Base-by-base conservation (phyloP, 306 rosid species). In the Begonia fuchsioides region DNA sequence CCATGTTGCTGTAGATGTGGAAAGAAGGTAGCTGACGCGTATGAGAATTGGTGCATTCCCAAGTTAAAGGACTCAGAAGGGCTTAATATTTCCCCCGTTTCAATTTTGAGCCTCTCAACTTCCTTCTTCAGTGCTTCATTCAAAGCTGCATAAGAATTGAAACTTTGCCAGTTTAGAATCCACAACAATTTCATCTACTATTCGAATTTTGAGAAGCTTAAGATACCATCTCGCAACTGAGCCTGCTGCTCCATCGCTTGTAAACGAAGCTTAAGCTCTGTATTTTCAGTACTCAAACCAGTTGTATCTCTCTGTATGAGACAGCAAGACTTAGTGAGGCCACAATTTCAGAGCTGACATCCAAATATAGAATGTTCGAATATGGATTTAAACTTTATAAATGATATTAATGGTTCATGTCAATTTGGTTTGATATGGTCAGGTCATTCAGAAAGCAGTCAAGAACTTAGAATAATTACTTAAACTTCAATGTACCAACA, bases 171-270 rank as follows among this genome's bases (percentile, higher is more conserved):
- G 32, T 20, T 20, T 20, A 20, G 32, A 20, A 26, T 26, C 35
- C 3, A 26, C 35, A 26, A 26, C 35, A 26, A 26, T 4, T 26
- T 4, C 35, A 26, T 5, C 35, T 26, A 4, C 35, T 26, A 26
- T 26, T 8, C 5, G 35, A 26, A 26, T 5, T 54, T 38, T 17
- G 49, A 40, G 47, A 13, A 52, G 13, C 26, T 39, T 50, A 44
- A 50, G 66, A 63, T 75, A 92, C 99, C 93, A 54, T 92, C 94
- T 9, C 96, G 93, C 69, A 86, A 76, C 60, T 86, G 96, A 51
- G 96, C 99, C 53, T 92, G 99, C 70, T 92, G 99, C 58, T 92
- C 99, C 99, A 92, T 85, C 65, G 88, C 83, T 67, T 86, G 96
- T 55, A 92, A 64, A 6, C 99, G 93, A 66, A 75, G 83, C 68